These are phyloP conservation scores for Grosmannia clavigera DNA, from an alignment of 2,329 filamentous ascomycete genomes.

Conservation along the genomic window DNA sequence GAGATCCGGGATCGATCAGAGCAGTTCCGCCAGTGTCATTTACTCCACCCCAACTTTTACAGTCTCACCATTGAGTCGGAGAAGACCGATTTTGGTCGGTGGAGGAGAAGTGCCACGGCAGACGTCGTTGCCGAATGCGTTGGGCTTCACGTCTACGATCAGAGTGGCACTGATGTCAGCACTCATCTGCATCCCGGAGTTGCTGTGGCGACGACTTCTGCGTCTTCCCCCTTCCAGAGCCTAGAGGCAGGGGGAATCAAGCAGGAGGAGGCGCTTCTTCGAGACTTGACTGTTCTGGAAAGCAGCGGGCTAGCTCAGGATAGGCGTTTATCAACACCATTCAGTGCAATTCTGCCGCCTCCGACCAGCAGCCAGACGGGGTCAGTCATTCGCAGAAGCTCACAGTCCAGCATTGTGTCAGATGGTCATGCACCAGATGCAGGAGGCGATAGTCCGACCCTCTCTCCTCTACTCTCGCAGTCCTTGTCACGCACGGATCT, in stretches of 20 bases:
- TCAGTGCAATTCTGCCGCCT: background rate
- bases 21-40: constrained; percentile 57
- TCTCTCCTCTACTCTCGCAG: constrained; percentile 35
- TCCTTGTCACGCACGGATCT: constrained; percentile 39
- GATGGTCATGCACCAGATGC: constrained; percentile 25
- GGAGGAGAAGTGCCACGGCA: constrained; percentile 67
- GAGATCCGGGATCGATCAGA: constrained; percentile 68
- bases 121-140: constrained; percentile 74
- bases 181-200: background rate
- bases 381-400: constrained; percentile 29
- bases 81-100: constrained; percentile 61
- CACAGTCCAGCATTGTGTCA: constrained; percentile 40
- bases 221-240: background rate
- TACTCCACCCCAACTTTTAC: constrained; percentile 78
- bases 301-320: background rate
- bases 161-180: background rate
- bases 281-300: constrained; percentile 16
- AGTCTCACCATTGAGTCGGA: constrained; percentile 68
- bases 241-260: background rate
- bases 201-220: background rate
- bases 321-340: constrained; percentile 20
- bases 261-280: constrained; percentile 23
- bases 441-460: constrained; percentile 48
- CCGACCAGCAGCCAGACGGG: constrained; percentile 22
- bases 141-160: constrained; percentile 38